Evolutionary conservation across 108 stramenopile species (phyloP).

Genomic region (Skeletonema potamos): DNA sequence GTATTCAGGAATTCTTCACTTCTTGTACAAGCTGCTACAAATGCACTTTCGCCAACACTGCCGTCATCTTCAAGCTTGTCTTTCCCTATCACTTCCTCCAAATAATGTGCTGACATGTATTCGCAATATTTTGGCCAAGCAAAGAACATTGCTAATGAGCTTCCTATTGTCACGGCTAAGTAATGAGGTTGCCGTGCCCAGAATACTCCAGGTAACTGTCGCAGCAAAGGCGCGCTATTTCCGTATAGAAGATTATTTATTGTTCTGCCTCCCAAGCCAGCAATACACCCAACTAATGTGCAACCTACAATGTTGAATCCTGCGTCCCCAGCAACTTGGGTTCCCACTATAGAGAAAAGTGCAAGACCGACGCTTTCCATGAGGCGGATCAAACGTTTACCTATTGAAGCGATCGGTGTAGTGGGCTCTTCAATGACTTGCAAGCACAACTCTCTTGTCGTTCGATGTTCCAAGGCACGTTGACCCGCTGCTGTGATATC

Average conservation of each 20-base stretch:
- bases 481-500: constrained; percentile 3
- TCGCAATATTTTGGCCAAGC: constrained; percentile 32
- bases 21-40: constrained; percentile 4
- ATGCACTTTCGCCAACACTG: constrained; percentile 3
- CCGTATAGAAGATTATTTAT: constrained; percentile 39
- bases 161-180: constrained; percentile 18
- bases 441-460: constrained; percentile 5
- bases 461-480: constrained; percentile 6
- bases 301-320: constrained; percentile 40
- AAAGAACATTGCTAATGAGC: constrained; percentile 31
- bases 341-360: constrained; percentile 32
- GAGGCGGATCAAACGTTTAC: not conserved
- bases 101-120: not conserved
- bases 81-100: constrained; percentile 14
- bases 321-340: constrained; percentile 33
- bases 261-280: constrained; percentile 42
- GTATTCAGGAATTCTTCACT: not conserved
- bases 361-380: constrained; percentile 22
- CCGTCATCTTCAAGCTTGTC: constrained; percentile 19
- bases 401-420: not conserved
- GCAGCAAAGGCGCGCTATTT: constrained; percentile 12
- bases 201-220: constrained; percentile 21
- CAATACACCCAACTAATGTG: constrained; percentile 26
- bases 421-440: constrained; percentile 13
- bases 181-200: constrained; percentile 29